Evolutionary conservation across 1,284 basidiomycete species (phyloP), one percentile per base, ranked within the genome.

Genomic region (Cutaneotrichosporon cavernicola): DNA sequence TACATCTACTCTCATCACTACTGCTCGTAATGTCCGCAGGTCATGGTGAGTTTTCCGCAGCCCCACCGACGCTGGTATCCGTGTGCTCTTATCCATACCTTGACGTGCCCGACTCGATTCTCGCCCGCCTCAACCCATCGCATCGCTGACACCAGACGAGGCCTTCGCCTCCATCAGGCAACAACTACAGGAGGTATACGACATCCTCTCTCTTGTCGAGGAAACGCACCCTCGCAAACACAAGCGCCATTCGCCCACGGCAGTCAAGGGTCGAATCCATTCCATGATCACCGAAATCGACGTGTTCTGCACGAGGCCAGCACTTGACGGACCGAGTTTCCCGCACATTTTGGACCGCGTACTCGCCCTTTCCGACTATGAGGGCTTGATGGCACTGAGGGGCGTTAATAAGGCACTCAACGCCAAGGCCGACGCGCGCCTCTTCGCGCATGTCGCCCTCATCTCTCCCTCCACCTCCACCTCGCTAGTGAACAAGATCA

Each of bases 201-300:
- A 56, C 55, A 56, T 56, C 38, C 55, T 56, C 36, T 6, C 36
- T 21, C 32, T n/a, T 10, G 55, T 56, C 10, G 55, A 56, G 11
- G 55, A 56, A 22, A 56, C 36, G 8, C 55, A 56, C 26, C 55
- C 55, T 11, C 55, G 55, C 7, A 38, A 40, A 31, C 55, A 56
- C 38, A 56, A 56, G 38, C 55, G 55, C 22, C 55, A 56, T 38
- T 56, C 55, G 1, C 55, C 55, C 0, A 40, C 36, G 26, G 55
- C 55, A 5, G 55, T 56, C 55, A 56, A 56, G 38, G 55, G 13
- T 5, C 36, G 36, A 1, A 46, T 56, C 14, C 13, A 46, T 38
- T 38, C 22, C 22, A 56, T 56, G 55, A 56, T 56, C 38, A 40
- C 36, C 22, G 36, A 56, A 38, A 56, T 56, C 22, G 55, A 56